Base-by-base conservation (phyloP, 768 basidiomycete species). In the Tylopilus sp. region DNA sequence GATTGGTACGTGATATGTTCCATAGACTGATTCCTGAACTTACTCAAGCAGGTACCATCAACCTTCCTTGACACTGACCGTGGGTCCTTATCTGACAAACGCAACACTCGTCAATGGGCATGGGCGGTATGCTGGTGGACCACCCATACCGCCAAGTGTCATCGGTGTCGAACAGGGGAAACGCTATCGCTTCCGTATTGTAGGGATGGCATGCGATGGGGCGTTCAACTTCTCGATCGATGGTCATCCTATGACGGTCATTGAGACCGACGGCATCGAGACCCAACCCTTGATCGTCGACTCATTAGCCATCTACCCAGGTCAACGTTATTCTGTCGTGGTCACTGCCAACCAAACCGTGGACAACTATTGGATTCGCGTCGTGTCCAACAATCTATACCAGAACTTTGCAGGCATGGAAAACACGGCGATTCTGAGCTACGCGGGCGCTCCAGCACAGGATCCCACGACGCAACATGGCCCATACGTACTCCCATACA, bases 201-300 rank as follows among this genome's bases (percentile, higher is more conserved):
- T 76, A 13, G 63, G 60, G 21, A 66, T 74, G 16, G 73, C 78
- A 0, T 80, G 80, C 52, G 73, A 76, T 28, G 71, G 65, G 0
- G 68, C 61, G 61, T 81, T 70, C 61, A 66, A 58, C 17, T 76
- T 80, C 63, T 72, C 72, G 3, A 76, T 80, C 50, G 76, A 79
- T 54, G 71, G 68, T 1, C 79, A 81, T 50, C 55, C 37, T 2
- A 62, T 79, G 59, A 78, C 74, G 0, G 63, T 80, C 46, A 79
- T 80, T 45, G 79, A 80, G 60, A 73, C 68, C 4, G 78, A 80
- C 46, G 75, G 63, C 9, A 60, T 68, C 19, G 71, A 72, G 52
- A 64, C 68, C 11, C 51, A 71, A 45, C 77, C 80, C 0, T 50
- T 74, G 8, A 58, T 56, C 3, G 78, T 79, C 4, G 76, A 79